Conservation (phyloP, 225 moss, liverwort and hornwort species). For the Marchantia polymorpha region DNA sequence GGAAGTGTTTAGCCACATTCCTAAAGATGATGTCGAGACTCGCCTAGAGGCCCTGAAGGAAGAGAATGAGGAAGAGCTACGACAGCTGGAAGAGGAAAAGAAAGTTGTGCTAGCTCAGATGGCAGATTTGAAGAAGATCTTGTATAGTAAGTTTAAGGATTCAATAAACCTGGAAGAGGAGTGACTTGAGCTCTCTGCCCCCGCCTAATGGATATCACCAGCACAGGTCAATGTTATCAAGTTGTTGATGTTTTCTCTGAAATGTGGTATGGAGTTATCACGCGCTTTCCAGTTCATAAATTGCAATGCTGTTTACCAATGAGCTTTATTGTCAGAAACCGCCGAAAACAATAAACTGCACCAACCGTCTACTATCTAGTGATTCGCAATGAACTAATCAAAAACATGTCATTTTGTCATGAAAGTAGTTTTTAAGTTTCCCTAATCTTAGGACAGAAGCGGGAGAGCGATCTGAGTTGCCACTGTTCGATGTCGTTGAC, state of each 20-base stretch:
- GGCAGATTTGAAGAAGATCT: slow-evolving; percentile 73
- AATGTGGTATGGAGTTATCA: too few species aligned
- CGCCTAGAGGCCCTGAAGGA: slow-evolving; percentile 68
- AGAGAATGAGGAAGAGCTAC: slow-evolving; percentile 60
- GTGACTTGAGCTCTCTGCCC: slow-evolving; percentile 30
- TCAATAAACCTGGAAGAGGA: slow-evolving; percentile 97
- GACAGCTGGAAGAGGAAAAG: slow-evolving; percentile 61
- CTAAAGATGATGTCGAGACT: slow-evolving; percentile 68
- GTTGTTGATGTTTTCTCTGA: too few species aligned
- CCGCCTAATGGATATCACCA: too few species aligned
- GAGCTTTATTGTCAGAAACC: too few species aligned
- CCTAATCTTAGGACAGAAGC: neutral
- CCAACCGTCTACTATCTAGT: too few species aligned
- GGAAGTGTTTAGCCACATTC: slow-evolving; percentile 86
- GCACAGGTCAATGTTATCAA: too few species aligned
- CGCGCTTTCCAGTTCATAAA: too few species aligned
- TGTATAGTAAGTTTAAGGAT: slow-evolving; percentile 92
- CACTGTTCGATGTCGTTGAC: neutral
- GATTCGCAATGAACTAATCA: neutral
- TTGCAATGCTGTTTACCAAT: too few species aligned
- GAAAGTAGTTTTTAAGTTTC: neutral
- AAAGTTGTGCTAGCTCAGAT: slow-evolving; percentile 68
- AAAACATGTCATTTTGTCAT: neutral
- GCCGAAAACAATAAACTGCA: neutral
- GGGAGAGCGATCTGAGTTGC: slow-evolving; percentile 1